Conservation (phyloP, 164 flowering plant genomes). For the Dillenia suffruticosa region DNA sequence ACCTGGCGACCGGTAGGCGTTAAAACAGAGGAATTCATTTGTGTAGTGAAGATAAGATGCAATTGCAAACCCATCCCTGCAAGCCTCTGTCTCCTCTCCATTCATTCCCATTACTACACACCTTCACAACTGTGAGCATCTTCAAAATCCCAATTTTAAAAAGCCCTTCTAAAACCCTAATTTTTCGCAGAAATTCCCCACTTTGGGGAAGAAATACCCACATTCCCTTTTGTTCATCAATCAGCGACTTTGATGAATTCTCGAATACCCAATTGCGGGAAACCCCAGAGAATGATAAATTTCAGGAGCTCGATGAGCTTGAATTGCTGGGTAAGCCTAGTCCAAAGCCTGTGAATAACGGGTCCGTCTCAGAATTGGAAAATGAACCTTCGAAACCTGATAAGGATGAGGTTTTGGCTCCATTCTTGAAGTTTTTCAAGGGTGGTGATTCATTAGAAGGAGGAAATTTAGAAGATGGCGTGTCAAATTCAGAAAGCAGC, state of each 20-base stretch:
- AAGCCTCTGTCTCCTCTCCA: constrained; percentile 12
- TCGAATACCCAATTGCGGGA: constrained; percentile 32
- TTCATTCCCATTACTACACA: constrained; percentile 3
- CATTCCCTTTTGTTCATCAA: constrained; percentile 33
- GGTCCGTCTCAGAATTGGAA: constrained; percentile 21
- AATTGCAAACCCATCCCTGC: constrained; percentile 14
- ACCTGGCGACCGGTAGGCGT: too few species aligned
- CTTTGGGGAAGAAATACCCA: constrained; percentile 25
- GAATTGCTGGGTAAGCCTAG: constrained; percentile 66
- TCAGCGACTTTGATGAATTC: constrained; percentile 27
- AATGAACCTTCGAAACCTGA: constrained; percentile 18
- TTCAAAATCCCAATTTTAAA: constrained; percentile 8
- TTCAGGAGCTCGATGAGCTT: constrained; percentile 43
- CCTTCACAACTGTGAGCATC: background rate
- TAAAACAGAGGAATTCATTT: too few species aligned
- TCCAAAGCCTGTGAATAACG: constrained; percentile 26
- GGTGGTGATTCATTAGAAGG: constrained; percentile 35
- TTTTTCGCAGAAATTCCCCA: constrained; percentile 9
- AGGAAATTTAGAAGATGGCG: constrained; percentile 16
- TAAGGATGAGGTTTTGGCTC: constrained; percentile 61
- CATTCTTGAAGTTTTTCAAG: constrained; percentile 81
- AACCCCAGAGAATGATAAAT: constrained; percentile 20
- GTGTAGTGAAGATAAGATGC: constrained; percentile 22
- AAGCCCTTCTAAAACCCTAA: constrained; percentile 6
- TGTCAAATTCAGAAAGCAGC: constrained; percentile 11